Evolutionary conservation across 2,329 filamentous ascomycete genomes (phyloP).

Genomic region (Alternaria infectoria): DNA sequence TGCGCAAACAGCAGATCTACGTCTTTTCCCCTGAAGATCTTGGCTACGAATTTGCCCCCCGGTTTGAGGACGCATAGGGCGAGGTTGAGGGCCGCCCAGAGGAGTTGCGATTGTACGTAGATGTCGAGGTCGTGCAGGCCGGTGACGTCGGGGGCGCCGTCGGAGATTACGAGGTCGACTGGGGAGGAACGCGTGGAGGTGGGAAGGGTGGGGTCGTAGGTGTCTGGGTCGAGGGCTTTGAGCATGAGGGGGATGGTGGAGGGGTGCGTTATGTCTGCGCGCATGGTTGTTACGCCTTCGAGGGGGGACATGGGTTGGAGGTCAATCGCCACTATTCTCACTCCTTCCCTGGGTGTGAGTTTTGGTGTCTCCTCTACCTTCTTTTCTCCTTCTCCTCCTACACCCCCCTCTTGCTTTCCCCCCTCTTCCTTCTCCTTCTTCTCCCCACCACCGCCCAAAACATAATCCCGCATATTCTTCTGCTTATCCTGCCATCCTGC

Average conservation of each 20-base stretch:
- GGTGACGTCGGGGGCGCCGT: slow-evolving; percentile 95
- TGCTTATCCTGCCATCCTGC: slow-evolving; percentile 87
- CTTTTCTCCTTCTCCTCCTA: slow-evolving; percentile 18
- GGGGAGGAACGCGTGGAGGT: slow-evolving; percentile 66
- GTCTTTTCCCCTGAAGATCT: slow-evolving; percentile 94
- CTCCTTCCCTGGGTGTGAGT: slow-evolving; percentile 65
- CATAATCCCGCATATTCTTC: slow-evolving; percentile 67
- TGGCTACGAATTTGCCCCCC: slow-evolving; percentile 95
- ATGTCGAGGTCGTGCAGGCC: slow-evolving; percentile 97
- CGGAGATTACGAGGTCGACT: slow-evolving; percentile 92
- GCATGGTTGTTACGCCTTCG: slow-evolving; percentile 87
- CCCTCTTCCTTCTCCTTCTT: slow-evolving; percentile 12
- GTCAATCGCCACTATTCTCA: slow-evolving; percentile 95
- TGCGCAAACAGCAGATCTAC: slow-evolving; percentile 96
- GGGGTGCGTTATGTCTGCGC: slow-evolving; percentile 96
- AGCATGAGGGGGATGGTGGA: slow-evolving; percentile 91
- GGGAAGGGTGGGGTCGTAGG: slow-evolving; percentile 46
- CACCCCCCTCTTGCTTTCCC: slow-evolving; percentile 18
- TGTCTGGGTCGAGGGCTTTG: slow-evolving; percentile 77
- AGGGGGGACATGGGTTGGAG: slow-evolving; percentile 94
- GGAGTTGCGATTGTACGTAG: slow-evolving; percentile 93
- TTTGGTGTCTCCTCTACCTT: slow-evolving; percentile 31
- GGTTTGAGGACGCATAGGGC: slow-evolving; percentile 90
- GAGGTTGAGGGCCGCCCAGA: slow-evolving; percentile 92
- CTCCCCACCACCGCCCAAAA: slow-evolving; percentile 52